Evolutionary conservation across 768 basidiomycete genomes (phyloP).

Genomic region (Trametes cinnabarina): DNA sequence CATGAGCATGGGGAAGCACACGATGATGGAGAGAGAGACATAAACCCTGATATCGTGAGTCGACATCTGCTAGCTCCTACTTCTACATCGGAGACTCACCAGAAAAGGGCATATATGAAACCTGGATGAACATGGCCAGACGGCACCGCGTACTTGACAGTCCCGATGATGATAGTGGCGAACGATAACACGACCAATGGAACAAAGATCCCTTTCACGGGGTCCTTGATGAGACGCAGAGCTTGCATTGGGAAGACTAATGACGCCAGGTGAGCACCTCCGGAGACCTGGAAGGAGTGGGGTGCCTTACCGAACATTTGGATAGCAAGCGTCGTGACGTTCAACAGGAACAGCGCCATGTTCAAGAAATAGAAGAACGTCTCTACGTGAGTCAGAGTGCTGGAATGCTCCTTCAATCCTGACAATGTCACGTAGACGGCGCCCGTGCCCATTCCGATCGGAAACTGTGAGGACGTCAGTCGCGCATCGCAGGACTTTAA

Average conservation of each 20-base stretch:
- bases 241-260: conserved; percentile 47
- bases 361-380: conserved; percentile 48
- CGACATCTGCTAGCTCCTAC: too few relatives aligned
- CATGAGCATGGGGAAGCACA: conserved; percentile 48
- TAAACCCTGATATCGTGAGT: conserved; percentile 37
- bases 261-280: not conserved
- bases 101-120: conserved; percentile 43
- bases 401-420: conserved; percentile 36
- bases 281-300: not conserved
- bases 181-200: conserved; percentile 44
- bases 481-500: conserved; percentile 20
- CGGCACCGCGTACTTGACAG: conserved; percentile 45
- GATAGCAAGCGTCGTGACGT: conserved; percentile 40
- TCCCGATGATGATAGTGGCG: conserved; percentile 49
- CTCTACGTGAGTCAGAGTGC: conserved; percentile 36
- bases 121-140: conserved; percentile 34
- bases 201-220: conserved; percentile 46
- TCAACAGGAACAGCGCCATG: conserved; percentile 43
- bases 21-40: conserved; percentile 35
- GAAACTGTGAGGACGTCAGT: conserved; percentile 35
- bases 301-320: conserved; percentile 40
- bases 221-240: conserved; percentile 41
- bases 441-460: conserved; percentile 49
- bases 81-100: conserved; percentile 30
- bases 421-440: conserved; percentile 49